Conservation (phyloP, 1,284 basidiomycete species). For the Fereydounia khargensis region DNA sequence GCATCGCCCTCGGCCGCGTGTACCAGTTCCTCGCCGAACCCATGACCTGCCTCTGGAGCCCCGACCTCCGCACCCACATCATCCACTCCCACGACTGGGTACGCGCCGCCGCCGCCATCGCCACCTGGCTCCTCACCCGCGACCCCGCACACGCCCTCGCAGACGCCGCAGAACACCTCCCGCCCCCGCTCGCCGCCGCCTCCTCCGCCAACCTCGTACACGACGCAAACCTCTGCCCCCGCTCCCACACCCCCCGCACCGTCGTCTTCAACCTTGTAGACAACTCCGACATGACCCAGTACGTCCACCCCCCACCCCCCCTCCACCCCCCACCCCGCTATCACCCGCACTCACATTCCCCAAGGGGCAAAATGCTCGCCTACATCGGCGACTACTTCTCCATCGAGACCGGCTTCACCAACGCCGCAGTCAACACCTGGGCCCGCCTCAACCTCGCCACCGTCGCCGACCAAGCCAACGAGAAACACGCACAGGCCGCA, state of each 20-base stretch:
- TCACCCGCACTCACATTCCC: neutral
- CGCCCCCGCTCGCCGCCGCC: constrained; percentile 14
- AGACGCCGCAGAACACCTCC: constrained; percentile 30
- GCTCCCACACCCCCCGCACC: constrained; percentile 21
- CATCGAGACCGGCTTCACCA: constrained; percentile 35
- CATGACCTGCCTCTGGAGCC: constrained; percentile 34
- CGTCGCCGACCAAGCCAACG: constrained; percentile 40
- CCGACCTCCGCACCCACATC: constrained; percentile 32
- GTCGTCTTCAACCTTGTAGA: constrained; percentile 47
- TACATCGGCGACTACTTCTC: constrained; percentile 18
- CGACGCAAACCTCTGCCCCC: constrained; percentile 37
- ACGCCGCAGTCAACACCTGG: constrained; percentile 32
- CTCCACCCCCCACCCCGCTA: neutral
- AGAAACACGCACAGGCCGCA: constrained; percentile 22
- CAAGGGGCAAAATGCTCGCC: constrained; percentile 21
- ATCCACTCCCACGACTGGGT: constrained; percentile 39
- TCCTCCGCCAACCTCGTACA: constrained; percentile 12
- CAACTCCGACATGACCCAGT: constrained; percentile 26
- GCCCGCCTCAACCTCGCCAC: constrained; percentile 16
- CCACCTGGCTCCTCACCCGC: constrained; percentile 19
- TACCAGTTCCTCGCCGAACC: constrained; percentile 23
- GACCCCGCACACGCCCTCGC: constrained; percentile 14
- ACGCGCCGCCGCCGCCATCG: constrained; percentile 23
- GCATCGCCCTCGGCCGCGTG: constrained; percentile 18
- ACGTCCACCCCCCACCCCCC: neutral